Base-by-base conservation (phyloP, 106 monocot genomes). In the Dendrobium catenatum region DNA sequence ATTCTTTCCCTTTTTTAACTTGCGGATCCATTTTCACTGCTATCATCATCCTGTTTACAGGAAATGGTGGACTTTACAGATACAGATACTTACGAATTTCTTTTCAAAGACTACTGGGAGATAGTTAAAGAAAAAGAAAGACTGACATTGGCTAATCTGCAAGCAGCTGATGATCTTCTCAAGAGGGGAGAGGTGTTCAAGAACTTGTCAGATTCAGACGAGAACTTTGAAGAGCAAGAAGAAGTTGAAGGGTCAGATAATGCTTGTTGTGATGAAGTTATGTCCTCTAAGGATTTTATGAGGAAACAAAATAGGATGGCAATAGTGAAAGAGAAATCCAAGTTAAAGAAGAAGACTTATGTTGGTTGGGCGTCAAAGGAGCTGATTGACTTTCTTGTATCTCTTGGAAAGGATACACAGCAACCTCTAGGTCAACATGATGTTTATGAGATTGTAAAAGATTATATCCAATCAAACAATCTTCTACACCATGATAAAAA, bases 31-130 rank as follows among this genome's bases (percentile, higher is more conserved):
- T 78, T 15, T 40, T 77, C 31, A 20, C 37, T 31, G 16, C 33
- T n/a, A 19, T 70, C 40, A n/a, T 51, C 42, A 31, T 6, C 56
- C 81, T 72, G 72, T 67, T 79, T 84, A 29, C 89, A 93, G 98
- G 94, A 77, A 5, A 84, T 83, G 46, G 84, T 93, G 27, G 90
- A 96, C 84, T 96, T 92, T 46, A 42, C 82, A 18, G 86, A 94
- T 75, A 81, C 79, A 73, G 86, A 86, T 24, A 86, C 90, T 1
- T 83, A 79, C 49, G 90, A 91, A 61, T 85, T 83, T 80, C 78
- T 95, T 44, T 99, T 99, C 54, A 93, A 88, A 55, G 95, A 93
- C 73, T 99, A 99, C 78, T 99, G 98, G 99, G 78, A 73, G 18
- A 80, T 85, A 56, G 66, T 99, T 4, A 99, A 99, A 48, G 87